A percentile compares a stretch with the other conserved stretches of the same genome.
These are phyloP conservation scores for Lactarius evosmus DNA, from an alignment of 768 basidiomycete genomes.

Conservation along the genomic window DNA sequence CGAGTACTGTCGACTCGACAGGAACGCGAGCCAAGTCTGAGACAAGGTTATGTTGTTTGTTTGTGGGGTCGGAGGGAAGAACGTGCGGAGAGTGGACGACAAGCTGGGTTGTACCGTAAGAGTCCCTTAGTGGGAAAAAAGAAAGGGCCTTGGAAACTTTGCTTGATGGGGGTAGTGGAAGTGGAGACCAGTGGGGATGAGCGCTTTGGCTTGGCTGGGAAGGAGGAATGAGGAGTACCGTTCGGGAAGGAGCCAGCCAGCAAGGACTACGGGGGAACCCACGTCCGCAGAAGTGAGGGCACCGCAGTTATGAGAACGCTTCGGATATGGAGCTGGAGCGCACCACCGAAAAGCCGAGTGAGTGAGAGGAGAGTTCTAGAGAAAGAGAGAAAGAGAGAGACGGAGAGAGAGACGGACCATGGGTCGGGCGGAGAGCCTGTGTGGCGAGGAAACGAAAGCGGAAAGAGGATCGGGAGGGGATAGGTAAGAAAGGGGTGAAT, in stretches of 20 bases:
- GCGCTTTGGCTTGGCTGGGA: slow-evolving; percentile 1
- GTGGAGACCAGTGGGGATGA: slow-evolving; percentile 28
- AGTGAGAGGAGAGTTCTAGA: slow-evolving; percentile 1
- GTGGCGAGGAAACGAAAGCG: not conserved
- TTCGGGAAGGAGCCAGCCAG: slow-evolving; percentile 80
- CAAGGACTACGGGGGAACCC: slow-evolving; percentile 52
- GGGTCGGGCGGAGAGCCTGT: not conserved
- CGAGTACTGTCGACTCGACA: slow-evolving; percentile 71
- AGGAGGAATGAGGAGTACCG: slow-evolving; percentile 51
- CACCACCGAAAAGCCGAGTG: slow-evolving; percentile 17
- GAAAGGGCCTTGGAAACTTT: slow-evolving; percentile 66
- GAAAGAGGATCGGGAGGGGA: not conserved
- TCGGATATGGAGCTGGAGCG: slow-evolving; percentile 30
- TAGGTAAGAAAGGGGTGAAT: not conserved
- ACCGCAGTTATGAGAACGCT: slow-evolving; percentile 32
- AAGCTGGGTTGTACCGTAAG: slow-evolving; percentile 75
- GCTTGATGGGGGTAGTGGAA: slow-evolving; percentile 43
- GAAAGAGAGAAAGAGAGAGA: not conserved
- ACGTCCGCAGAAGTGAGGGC: slow-evolving; percentile 28
- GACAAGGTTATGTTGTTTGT: slow-evolving; percentile 32
- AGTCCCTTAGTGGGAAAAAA: slow-evolving; percentile 85
- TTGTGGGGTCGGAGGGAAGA: slow-evolving; percentile 15
- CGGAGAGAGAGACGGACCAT: not conserved
- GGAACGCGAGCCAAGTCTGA: slow-evolving; percentile 58
- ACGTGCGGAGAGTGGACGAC: slow-evolving; percentile 46